phyloP scores from a whole-genome alignment of 345 rosid species.

The Cardamine resedifolia region DNA sequence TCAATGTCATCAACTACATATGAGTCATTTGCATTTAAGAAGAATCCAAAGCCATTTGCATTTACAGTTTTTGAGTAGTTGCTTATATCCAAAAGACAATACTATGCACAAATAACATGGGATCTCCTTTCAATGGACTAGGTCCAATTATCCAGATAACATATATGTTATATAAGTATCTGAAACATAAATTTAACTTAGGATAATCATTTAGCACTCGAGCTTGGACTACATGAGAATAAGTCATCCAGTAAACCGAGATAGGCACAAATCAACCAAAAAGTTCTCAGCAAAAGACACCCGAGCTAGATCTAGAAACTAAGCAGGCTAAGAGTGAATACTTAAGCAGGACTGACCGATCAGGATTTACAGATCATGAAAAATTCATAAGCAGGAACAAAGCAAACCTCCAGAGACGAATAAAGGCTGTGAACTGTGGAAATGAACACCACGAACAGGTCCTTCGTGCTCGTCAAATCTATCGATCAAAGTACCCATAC shows the following conservation, averaged over 20 bases:
- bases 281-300: background rate
- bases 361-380: background rate
- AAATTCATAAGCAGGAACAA: background rate
- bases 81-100: background rate
- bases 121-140: background rate
- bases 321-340: background rate
- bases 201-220: background rate
- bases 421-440: conserved; percentile 86
- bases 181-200: background rate
- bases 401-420: conserved; percentile 92
- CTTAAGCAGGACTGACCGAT: background rate
- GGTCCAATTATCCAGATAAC: background rate
- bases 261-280: background rate
- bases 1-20: background rate
- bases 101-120: background rate
- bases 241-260: background rate
- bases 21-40: background rate
- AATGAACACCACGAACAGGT: conserved; percentile 98
- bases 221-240: conserved; percentile 14
- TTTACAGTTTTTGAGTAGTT: background rate
- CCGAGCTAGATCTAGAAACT: conserved; percentile 5
- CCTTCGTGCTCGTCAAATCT: conserved; percentile 98
- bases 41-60: conserved; percentile 22
- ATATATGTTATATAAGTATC: background rate
- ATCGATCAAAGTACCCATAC: conserved; percentile 95